A percentile compares a stretch with the other conserved stretches of the same genome.
phyloP scores from a whole-genome alignment of 768 basidiomycete species.

The Lanmaoa pseudosensibilis region DNA sequence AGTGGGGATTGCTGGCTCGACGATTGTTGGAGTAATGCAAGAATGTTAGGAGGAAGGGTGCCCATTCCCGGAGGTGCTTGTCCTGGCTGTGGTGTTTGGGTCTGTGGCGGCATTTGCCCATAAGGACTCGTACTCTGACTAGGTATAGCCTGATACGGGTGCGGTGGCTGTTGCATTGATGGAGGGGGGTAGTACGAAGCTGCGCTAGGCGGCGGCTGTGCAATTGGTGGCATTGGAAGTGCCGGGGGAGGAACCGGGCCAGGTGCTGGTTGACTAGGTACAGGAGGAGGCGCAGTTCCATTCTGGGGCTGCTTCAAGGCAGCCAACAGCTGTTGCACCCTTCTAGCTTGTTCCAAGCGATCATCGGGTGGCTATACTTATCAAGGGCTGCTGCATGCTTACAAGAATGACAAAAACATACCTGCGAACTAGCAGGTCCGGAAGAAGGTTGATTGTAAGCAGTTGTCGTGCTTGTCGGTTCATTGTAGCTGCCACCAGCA shows the following conservation, averaged over 20 bases:
- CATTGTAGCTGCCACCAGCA: constrained; percentile 21
- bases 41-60: constrained; percentile 62
- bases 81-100: constrained; percentile 31
- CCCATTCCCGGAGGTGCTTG: constrained; percentile 38
- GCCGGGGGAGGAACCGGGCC: constrained; percentile 37
- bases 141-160: constrained; percentile 26
- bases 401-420: constrained; percentile 21
- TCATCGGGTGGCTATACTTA: constrained; percentile 49
- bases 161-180: constrained; percentile 30
- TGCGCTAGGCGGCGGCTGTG: constrained; percentile 30
- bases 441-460: constrained; percentile 30
- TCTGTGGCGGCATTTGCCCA: constrained; percentile 30
- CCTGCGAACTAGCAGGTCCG: constrained; percentile 24
- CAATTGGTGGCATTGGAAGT: constrained; percentile 37
- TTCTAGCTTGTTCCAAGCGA: constrained; percentile 83
- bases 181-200: constrained; percentile 46
- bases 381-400: background rate
- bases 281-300: constrained; percentile 22
- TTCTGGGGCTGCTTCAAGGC: constrained; percentile 72
- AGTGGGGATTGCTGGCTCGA: constrained; percentile 38
- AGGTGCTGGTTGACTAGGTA: constrained; percentile 30
- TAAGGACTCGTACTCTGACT: constrained; percentile 26
- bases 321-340: constrained; percentile 81
- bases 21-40: constrained; percentile 63
- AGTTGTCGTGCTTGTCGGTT: constrained; percentile 23